Base-by-base conservation (phyloP, 495 filamentous ascomycete species). In the Penicillium goetzii region DNA sequence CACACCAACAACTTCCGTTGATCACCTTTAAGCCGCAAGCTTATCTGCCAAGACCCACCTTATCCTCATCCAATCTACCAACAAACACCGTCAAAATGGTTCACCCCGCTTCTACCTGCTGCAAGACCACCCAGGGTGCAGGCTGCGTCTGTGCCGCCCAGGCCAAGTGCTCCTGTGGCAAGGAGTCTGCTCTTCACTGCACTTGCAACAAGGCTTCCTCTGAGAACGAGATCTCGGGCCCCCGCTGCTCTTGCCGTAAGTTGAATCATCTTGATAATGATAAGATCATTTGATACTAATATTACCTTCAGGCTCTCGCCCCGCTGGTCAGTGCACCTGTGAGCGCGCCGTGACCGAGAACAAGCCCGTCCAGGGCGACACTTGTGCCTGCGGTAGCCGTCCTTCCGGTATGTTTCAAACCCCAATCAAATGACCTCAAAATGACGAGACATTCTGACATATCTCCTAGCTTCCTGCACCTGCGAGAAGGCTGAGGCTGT, bases 161-260 rank as follows among this genome's bases (percentile, higher is more conserved):
- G 68, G 86, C 86, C 61, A 83, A 76, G 66, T 97, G 93, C 85
- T 94, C 92, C 17, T 98, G 94, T 72, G 94, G 94, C 67, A 84
- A 93, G 80, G 84, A 93, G 70, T 85, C 85, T 9, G 94, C 94
- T 47, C 85, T 97, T 59, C 83, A 91, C 72, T 98, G 94, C 83
- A 88, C 80, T 59, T 98, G 94, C 81, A 88, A 86, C 73, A 92
- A 90, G 74, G 86, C 92, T 9, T 64, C 82, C 3, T 74, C 82
- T 4, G 94, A 98, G 84, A 97, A 97, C 81, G 71, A 74, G 4
- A 61, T 89, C 30, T 74, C 78, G 4, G 92, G 91, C n/a, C 81
- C 92, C 26, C 82, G 92, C 57, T 97, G 93, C 84, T 93, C 90
- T 26, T 97, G 93, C 80, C 84, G 91, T 88, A 83, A 65, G 84